A percentile compares a stretch with the other conserved stretches of the same genome.
phyloP scores from a whole-genome alignment of 2,329 filamentous ascomycete genomes.

The Colletotrichum euphorbiae region DNA sequence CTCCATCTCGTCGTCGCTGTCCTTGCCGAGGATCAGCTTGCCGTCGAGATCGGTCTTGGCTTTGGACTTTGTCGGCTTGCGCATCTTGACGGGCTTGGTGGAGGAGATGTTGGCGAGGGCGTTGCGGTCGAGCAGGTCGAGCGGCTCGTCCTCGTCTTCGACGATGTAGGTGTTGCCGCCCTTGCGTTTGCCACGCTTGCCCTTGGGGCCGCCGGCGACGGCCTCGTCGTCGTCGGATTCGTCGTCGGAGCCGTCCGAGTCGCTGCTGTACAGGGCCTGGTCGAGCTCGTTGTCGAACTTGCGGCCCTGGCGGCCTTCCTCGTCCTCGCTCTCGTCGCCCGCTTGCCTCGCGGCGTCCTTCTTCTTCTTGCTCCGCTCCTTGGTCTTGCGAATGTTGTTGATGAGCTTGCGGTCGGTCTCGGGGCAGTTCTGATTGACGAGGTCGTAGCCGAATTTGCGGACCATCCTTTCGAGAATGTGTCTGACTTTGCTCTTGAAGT shows the following conservation, averaged over 20 bases:
- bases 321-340: conserved; percentile 67
- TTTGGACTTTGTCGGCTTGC: conserved; percentile 70
- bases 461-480: conserved; percentile 97
- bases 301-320: conserved; percentile 62
- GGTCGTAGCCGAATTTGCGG: conserved; percentile 85
- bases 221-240: conserved; percentile 67
- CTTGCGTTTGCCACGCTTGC: conserved; percentile 65
- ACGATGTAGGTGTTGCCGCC: conserved; percentile 85
- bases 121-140: conserved; percentile 90
- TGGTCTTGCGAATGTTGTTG: conserved; percentile 93
- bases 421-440: conserved; percentile 83
- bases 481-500: conserved; percentile 97
- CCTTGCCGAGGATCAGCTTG: conserved; percentile 79
- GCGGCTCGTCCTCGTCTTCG: conserved; percentile 92
- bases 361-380: conserved; percentile 90
- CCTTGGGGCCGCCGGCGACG: conserved; percentile 50
- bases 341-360: conserved; percentile 76
- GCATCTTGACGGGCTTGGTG: conserved; percentile 79
- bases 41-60: conserved; percentile 81
- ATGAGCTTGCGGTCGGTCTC: conserved; percentile 91
- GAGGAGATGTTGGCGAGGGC: conserved; percentile 94
- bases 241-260: conserved; percentile 70
- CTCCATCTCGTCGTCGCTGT: conserved; percentile 69
- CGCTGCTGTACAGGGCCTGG: conserved; percentile 91
- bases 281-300: conserved; percentile 94